Conservation (phyloP, 2,329 filamentous ascomycete species). For the Alternaria solani region DNA sequence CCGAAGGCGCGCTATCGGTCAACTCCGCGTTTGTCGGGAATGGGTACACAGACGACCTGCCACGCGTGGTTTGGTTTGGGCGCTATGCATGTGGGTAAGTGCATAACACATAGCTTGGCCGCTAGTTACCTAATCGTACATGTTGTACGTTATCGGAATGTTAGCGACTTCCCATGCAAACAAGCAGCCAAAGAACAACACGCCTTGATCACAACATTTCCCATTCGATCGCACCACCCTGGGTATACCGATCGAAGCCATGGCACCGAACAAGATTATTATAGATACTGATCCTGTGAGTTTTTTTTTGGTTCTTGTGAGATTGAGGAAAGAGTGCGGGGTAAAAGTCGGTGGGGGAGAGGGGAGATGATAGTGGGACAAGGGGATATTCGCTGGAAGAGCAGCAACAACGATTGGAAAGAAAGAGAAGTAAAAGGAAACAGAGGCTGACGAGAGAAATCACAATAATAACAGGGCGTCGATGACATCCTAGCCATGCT, state of each 20-base stretch:
- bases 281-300: conserved; percentile 93
- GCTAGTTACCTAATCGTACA: conserved; percentile 36
- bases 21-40: conserved; percentile 19
- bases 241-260: background rate
- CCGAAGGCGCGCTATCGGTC: conserved; percentile 19
- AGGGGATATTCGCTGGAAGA: background rate
- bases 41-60: conserved; percentile 23
- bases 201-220: too few relatives aligned
- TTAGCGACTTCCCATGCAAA: background rate
- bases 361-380: too few relatives aligned
- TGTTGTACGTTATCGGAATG: conserved; percentile 2
- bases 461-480: conserved; percentile 66
- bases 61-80: conserved; percentile 20
- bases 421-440: background rate
- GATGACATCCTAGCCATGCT: conserved; percentile 92
- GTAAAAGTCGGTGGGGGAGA: conserved; percentile 1
- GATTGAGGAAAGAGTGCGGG: conserved; percentile 10
- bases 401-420: too few relatives aligned
- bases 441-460: background rate
- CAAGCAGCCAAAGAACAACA: too few relatives aligned
- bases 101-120: background rate
- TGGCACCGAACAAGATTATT: conserved; percentile 72
- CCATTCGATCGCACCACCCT: too few relatives aligned
- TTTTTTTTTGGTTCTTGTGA: background rate
- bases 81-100: conserved; percentile 4